Evolutionary conservation across 2,329 filamentous ascomycete genomes (phyloP).

Genomic region (Tolypocladium album): DNA sequence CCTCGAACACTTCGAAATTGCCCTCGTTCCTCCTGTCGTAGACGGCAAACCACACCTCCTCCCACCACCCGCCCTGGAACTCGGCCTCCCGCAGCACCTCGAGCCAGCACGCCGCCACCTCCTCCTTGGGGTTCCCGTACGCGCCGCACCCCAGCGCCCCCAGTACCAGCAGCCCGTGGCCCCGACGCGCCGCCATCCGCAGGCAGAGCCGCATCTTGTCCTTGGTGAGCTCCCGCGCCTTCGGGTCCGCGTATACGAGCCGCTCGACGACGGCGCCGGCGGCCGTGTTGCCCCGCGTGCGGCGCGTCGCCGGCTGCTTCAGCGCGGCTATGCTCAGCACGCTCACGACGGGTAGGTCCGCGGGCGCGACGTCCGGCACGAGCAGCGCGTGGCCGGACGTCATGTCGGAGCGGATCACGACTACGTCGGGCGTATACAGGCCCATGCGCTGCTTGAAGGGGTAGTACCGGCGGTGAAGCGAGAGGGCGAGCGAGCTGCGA

Average conservation of each 20-base stretch:
- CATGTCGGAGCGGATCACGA: constrained; percentile 44
- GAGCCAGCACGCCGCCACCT: constrained; percentile 51
- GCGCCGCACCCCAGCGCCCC: constrained; percentile 61
- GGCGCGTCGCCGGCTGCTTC: constrained; percentile 23
- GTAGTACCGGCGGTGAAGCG: constrained; percentile 38
- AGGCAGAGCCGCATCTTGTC: constrained; percentile 52
- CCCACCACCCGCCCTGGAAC: constrained; percentile 55
- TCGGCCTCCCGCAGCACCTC: constrained; percentile 50
- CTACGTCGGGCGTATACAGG: constrained; percentile 49
- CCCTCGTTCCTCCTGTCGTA: constrained; percentile 31
- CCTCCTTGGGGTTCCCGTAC: constrained; percentile 49
- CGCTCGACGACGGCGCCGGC: constrained; percentile 13
- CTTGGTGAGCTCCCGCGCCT: constrained; percentile 43
- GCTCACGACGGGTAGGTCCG: constrained; percentile 39
- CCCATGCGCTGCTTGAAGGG: constrained; percentile 37
- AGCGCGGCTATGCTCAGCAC: constrained; percentile 51
- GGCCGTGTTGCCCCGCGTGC: constrained; percentile 7
- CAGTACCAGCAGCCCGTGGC: constrained; percentile 50
- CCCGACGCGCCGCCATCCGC: constrained; percentile 44
- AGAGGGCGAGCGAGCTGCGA: constrained; percentile 42
- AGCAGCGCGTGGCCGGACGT: constrained; percentile 35
- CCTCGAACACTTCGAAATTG: constrained; percentile 40
- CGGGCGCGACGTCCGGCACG: constrained; percentile 16
- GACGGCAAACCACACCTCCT: constrained; percentile 54
- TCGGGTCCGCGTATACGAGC: constrained; percentile 26